Evolutionary conservation across 2,329 filamentous ascomycete species (phyloP).

Genomic region (Basipetospora chlamydospora): DNA sequence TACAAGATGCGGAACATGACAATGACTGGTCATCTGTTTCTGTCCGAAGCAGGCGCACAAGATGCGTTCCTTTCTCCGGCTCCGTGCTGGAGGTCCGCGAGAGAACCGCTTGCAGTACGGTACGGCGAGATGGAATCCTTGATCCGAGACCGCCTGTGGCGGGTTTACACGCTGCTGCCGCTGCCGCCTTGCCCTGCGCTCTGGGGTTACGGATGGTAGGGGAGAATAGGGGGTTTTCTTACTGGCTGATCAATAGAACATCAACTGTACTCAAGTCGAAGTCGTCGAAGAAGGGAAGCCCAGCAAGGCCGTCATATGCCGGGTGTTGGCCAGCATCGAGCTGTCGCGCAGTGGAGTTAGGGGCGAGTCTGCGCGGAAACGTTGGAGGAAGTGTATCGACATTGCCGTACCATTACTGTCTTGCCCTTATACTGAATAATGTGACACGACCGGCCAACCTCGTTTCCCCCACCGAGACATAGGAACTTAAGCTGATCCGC

Average conservation of each 20-base stretch:
- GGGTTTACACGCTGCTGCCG: too few species aligned
- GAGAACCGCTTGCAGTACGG: too few species aligned
- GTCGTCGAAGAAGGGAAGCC: slow-evolving; percentile 93
- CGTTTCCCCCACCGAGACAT: slow-evolving; percentile 86
- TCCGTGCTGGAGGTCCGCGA: too few species aligned
- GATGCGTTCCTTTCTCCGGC: too few species aligned
- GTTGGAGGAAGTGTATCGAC: not conserved
- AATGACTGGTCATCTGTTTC: too few species aligned
- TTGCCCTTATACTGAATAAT: slow-evolving; percentile 99
- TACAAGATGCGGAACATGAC: too few species aligned
- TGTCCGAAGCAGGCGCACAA: too few species aligned
- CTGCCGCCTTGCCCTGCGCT: slow-evolving; percentile 13
- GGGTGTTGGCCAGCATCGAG: slow-evolving; percentile 96
- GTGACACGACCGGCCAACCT: slow-evolving; percentile 92
- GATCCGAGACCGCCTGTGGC: too few species aligned
- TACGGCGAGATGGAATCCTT: too few species aligned
- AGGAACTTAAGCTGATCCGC: slow-evolving; percentile 90
- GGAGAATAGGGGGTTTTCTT: slow-evolving; percentile 35
- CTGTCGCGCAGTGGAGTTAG: slow-evolving; percentile 25
- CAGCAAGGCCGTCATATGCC: slow-evolving; percentile 84
- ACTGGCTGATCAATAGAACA: slow-evolving; percentile 97
- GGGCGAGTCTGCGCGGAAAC: not conserved
- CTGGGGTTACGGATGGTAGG: slow-evolving; percentile 8
- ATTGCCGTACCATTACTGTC: slow-evolving; percentile 82
- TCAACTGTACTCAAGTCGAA: slow-evolving; percentile 97